These are phyloP conservation scores for Calonectria naviculata DNA, from an alignment of 2,329 filamentous ascomycete species.

Conservation along the genomic window DNA sequence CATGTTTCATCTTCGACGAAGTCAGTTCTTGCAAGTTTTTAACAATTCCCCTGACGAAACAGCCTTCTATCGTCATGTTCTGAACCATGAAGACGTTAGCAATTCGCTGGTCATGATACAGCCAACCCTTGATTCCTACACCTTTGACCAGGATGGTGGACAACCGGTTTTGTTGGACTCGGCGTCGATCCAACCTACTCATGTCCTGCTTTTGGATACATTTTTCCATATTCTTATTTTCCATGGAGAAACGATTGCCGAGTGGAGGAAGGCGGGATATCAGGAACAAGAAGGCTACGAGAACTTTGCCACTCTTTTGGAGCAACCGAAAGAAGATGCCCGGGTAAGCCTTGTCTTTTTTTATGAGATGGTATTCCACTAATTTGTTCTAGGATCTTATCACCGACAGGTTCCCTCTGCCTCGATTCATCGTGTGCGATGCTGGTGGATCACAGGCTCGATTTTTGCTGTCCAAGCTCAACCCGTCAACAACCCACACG, in stretches of 20 bases:
- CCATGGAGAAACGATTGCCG: constrained; percentile 96
- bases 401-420: constrained; percentile 96
- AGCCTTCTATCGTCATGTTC: constrained; percentile 96
- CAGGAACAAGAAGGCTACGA: constrained; percentile 99
- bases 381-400: constrained; percentile 81
- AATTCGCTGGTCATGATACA: constrained; percentile 99
- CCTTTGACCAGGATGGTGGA: constrained; percentile 93
- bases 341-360: constrained; percentile 69
- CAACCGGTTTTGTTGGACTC: constrained; percentile 96
- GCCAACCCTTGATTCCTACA: constrained; percentile 96
- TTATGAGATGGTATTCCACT: constrained; percentile 5
- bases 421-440: constrained; percentile 98
- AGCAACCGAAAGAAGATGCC: constrained; percentile 96
- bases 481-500: constrained; percentile 97
- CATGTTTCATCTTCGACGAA: constrained; percentile 98
- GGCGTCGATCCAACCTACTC: constrained; percentile 93
- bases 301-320: constrained; percentile 88
- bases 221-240: constrained; percentile 99
- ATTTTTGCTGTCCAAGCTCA: constrained; percentile 96
- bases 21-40: constrained; percentile 98
- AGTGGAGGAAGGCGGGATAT: constrained; percentile 98
- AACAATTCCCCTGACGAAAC: constrained; percentile 99
- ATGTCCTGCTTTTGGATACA: constrained; percentile 93
- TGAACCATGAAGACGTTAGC: constrained; percentile 97
- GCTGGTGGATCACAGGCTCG: constrained; percentile 98